Evolutionary conservation across 345 rosid species (phyloP).

Genomic region (Populus ilicifolia): DNA sequence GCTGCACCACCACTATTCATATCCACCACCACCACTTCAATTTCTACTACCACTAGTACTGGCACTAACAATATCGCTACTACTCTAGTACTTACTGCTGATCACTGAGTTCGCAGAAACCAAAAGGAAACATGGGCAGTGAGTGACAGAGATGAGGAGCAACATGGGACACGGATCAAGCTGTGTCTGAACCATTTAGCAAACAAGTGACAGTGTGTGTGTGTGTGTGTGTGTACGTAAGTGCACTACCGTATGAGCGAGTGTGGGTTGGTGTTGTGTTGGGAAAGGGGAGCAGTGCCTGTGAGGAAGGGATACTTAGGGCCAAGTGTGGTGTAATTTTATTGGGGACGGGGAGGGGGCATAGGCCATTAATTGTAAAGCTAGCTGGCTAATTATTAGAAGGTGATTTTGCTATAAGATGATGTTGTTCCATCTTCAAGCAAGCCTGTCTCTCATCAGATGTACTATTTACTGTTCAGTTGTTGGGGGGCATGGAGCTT

Average conservation of each 20-base stretch:
- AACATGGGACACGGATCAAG: conserved; percentile 39
- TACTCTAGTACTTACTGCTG: neutral
- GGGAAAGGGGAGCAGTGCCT: conserved; percentile 32
- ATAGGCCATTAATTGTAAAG: neutral
- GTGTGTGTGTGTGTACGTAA: neutral
- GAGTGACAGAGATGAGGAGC: conserved; percentile 11
- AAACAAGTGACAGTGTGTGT: neutral
- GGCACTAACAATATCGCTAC: neutral
- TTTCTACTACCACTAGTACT: neutral
- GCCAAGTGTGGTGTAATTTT: conserved; percentile 25
- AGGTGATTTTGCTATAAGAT: neutral
- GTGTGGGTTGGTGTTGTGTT: conserved; percentile 12
- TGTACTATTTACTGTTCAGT: neutral
- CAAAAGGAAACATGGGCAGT: conserved; percentile 12
- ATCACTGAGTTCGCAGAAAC: neutral
- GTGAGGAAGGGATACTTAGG: conserved; percentile 18
- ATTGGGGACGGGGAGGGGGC: neutral
- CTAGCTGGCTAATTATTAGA: neutral
- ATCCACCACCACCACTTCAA: conserved; percentile 17
- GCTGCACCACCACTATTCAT: conserved; percentile 24
- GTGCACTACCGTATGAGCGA: neutral
- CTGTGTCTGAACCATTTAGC: conserved; percentile 21
- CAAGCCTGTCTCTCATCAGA: neutral
- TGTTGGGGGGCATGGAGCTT: neutral
- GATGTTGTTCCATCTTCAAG: neutral